Evolutionary conservation across 1,284 basidiomycete species (phyloP).

Genomic region (Irpex sp.): DNA sequence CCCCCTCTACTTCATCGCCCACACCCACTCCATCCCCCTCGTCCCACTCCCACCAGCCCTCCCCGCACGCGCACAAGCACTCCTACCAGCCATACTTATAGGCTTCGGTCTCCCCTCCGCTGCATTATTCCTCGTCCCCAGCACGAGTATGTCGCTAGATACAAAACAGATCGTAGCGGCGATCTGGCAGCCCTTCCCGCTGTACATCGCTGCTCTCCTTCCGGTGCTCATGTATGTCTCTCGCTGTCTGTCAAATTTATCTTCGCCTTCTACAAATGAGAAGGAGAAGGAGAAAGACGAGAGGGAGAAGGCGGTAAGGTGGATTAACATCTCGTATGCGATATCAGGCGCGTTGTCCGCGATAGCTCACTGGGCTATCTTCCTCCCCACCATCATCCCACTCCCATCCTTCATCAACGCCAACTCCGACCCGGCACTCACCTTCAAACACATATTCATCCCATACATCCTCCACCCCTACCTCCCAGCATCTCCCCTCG

Average conservation of each 20-base stretch:
- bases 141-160: not conserved
- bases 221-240: not conserved
- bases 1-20: not conserved
- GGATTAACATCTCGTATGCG: constrained; percentile 4
- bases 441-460: constrained; percentile 13
- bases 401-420: not conserved
- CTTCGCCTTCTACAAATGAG: not conserved
- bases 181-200: not conserved
- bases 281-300: not conserved
- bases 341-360: constrained; percentile 6
- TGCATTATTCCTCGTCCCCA: not conserved
- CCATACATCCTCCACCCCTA: constrained; percentile 12
- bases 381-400: constrained; percentile 5
- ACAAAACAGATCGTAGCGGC: not conserved
- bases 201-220: not conserved
- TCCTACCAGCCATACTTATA: not conserved
- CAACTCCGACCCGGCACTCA: constrained; percentile 1
- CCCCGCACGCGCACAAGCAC: not conserved
- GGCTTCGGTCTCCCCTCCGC: not conserved
- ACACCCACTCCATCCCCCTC: not conserved
- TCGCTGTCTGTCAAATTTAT: not conserved
- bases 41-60: not conserved
- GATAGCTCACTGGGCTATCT: constrained; percentile 1
- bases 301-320: not conserved
- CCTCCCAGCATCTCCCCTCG: not conserved